Evolutionary conservation across 257 asterid genomes (phyloP), one percentile per base, ranked within the genome.

Genomic region (Fraxinus excelsior): DNA sequence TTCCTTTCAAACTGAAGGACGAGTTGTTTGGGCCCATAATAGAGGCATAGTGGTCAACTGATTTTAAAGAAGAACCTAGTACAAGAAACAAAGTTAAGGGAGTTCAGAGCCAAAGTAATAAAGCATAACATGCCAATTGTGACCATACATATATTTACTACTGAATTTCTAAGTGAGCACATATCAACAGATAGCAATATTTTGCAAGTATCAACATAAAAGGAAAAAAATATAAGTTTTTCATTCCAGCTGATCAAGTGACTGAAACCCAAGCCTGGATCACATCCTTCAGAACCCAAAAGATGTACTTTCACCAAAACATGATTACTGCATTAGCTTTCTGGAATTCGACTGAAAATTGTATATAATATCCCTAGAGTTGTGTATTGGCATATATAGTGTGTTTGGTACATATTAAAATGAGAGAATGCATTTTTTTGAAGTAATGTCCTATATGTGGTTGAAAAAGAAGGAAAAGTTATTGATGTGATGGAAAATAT

Each of bases 51-150:
- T 80, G 88, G 81, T 91, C 90, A 14, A 78, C 76, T 58, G 86
- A 73, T 90, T 83, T 90, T 80, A 90, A 80, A 76, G 85, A 82
- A 67, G 86, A 82, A 69, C 93, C 97, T 90, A 76, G 31, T 31
- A 80, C 78, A 74, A 46, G 12, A 75, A 44, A 23, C 32, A 56
- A 58, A 75, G 38, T 35, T 76, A 71, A 0, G 34, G 14, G 68
- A 23, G 19, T 25, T 62, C 32, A 23, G 34, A 62, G 74, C 19
- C 73, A 60, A 38, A n/a, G 73, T 58, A 37, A 34, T 28, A 23
- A 49, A 65, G 4, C 49, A 4, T 44, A 25, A 62, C 32, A 3
- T 10, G 26, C 26, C 23, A 19, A 19, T 16, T 19, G 25, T 53
- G 64, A 53, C 25, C 6, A 2, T 26, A 11, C 32, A 2, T 62